A percentile compares a stretch with the other conserved stretches of the same genome.
Evolutionary conservation across 2,329 filamentous ascomycete species (phyloP).

Genomic region (Capronia americana): DNA sequence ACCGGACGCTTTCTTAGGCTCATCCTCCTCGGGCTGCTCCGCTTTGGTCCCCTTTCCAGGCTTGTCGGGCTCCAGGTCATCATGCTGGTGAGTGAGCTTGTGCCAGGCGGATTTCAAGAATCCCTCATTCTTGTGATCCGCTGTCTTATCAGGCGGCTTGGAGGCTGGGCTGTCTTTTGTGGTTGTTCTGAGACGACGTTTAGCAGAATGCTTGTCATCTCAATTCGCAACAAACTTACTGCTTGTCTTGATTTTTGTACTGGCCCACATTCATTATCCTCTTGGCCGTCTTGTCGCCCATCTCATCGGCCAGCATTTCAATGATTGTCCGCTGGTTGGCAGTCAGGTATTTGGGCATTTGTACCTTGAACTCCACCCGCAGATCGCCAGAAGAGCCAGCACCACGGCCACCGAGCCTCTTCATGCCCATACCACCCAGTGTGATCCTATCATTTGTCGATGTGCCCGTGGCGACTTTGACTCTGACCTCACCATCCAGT

Average conservation of each 20-base stretch:
- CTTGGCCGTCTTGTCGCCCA: constrained; percentile 90
- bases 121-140: constrained; percentile 76
- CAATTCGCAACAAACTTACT: constrained; percentile 51
- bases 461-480: constrained; percentile 90
- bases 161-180: constrained; percentile 24
- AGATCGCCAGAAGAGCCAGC: constrained; percentile 75
- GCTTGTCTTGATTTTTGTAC: constrained; percentile 56
- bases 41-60: constrained; percentile 41
- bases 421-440: constrained; percentile 91
- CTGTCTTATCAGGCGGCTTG: constrained; percentile 38
- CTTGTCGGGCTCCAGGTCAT: constrained; percentile 43
- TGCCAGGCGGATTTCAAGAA: constrained; percentile 96
- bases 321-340: constrained; percentile 90
- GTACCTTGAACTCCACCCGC: constrained; percentile 90
- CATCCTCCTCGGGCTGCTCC: constrained; percentile 40
- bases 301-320: constrained; percentile 95
- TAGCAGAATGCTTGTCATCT: constrained; percentile 17
- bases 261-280: constrained; percentile 82
- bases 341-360: constrained; percentile 92
- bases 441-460: constrained; percentile 92
- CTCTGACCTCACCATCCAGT: constrained; percentile 84
- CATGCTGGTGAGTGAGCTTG: constrained; percentile 76
- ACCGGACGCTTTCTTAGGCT: constrained; percentile 50
- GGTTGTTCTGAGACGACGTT: constrained; percentile 27
- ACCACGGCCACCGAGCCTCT: constrained; percentile 73